Base-by-base conservation (phyloP, 2,329 filamentous ascomycete genomes). In the Aspergillus ibericus region DNA sequence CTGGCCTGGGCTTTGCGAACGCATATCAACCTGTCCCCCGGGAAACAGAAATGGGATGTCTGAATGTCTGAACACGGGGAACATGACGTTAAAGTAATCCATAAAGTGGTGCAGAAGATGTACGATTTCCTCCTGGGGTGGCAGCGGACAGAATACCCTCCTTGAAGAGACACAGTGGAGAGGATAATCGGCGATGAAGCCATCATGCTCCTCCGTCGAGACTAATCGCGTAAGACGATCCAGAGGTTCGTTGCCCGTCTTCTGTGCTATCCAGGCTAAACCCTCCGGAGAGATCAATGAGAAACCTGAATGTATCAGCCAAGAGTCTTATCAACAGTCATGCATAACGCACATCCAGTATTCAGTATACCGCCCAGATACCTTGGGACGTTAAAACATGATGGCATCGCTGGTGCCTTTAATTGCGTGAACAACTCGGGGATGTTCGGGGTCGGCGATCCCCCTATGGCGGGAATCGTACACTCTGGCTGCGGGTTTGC, bases 201-300 rank as follows among this genome's bases (percentile, higher is more conserved):
- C 32, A 18, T 25, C 38, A 16, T 53, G 34, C n/a, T 34, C 16
- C 7, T 44, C 46, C 5, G 49, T 29, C 2, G 42, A 42, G 18
- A 58, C n/a, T 0, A 29, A 25, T 4, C 25, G 35, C 12, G 27
- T 40, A 6, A 53, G 20, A 7, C 8, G 10, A n/a, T 53, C 35
- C 3, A 35, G 2, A 15, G 59, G 47, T 50, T 38, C 34, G 32
- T 35, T 20, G 9, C 56, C 62, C 12, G 54, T 29, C 25, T 62
- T 60, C 22, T 52, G 53, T n/a, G 51, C 46, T 38, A 64, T 56
- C 62, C 62, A 64, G 15, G 62, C 53, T n/a, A 60, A 16, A 1
- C 62, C 62, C 38, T 59, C 60, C 10, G 18, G 47, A 15, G 62
- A 62, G 25, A 61, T 36, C 22, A 54, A 47, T 3, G 53, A 54